Evolutionary conservation across 2,329 filamentous ascomycete genomes (phyloP).

Genomic region (Colletotrichum truncatum): DNA sequence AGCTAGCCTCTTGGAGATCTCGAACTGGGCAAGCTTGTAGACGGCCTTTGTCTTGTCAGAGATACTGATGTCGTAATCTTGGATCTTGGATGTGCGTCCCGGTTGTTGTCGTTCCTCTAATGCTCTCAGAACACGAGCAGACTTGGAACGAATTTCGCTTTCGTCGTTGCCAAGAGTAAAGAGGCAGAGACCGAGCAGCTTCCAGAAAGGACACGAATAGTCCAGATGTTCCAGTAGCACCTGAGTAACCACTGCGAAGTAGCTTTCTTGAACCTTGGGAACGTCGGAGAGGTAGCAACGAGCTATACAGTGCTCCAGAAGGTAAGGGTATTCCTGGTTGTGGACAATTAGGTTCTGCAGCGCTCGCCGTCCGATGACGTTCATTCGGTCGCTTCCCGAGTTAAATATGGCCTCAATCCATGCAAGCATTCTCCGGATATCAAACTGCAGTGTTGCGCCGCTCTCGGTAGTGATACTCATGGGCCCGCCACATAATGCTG

Average conservation of each 20-base stretch:
- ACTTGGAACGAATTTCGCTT: slow-evolving; percentile 88
- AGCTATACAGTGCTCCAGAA: slow-evolving; percentile 89
- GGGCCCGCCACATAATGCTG: slow-evolving; percentile 85
- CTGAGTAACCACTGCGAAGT: slow-evolving; percentile 91
- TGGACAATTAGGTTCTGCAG: slow-evolving; percentile 89
- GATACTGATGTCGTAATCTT: slow-evolving; percentile 98
- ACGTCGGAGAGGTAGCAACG: slow-evolving; percentile 87
- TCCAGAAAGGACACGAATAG: slow-evolving; percentile 89
- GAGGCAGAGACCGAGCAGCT: slow-evolving; percentile 84
- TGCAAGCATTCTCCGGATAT: slow-evolving; percentile 88
- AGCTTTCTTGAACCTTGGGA: slow-evolving; percentile 89
- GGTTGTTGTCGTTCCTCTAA: slow-evolving; percentile 84
- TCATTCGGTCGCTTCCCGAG: slow-evolving; percentile 89
- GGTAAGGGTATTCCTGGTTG: slow-evolving; percentile 85
- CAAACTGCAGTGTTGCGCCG: slow-evolving; percentile 87
- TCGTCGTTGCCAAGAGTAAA: slow-evolving; percentile 94
- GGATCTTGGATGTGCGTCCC: slow-evolving; percentile 82
- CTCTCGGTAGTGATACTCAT: slow-evolving; percentile 90
- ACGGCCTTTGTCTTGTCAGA: slow-evolving; percentile 98
- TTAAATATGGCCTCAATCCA: slow-evolving; percentile 98
- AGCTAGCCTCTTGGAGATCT: slow-evolving; percentile 90
- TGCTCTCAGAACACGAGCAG: slow-evolving; percentile 80
- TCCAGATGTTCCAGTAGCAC: slow-evolving; percentile 86
- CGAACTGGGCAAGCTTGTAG: slow-evolving; percentile 96
- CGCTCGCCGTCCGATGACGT: slow-evolving; percentile 87